These are phyloP conservation scores for Benincasa hispida DNA, from an alignment of 306 rosid genomes.

Conservation along the genomic window DNA sequence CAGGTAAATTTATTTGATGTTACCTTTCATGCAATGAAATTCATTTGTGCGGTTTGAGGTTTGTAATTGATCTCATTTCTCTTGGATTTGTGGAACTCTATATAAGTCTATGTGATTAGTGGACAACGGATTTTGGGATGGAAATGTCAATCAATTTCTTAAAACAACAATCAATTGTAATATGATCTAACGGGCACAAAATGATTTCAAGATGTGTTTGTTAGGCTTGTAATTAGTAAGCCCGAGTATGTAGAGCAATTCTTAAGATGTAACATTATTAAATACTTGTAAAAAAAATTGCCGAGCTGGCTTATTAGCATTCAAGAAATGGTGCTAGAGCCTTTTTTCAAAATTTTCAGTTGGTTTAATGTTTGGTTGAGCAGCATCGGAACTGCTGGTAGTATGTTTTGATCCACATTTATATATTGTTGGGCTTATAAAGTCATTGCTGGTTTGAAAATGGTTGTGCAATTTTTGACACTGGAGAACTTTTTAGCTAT, in stretches of 20 bases:
- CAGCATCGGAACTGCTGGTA: neutral
- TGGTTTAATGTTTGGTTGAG: no score
- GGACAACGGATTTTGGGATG: neutral
- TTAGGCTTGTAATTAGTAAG: neutral
- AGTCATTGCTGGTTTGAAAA: neutral
- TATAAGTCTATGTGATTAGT: neutral
- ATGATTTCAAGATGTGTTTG: neutral
- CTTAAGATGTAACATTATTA: neutral
- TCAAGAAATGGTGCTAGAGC: neutral
- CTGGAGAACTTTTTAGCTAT: neutral
- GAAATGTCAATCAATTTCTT: neutral
- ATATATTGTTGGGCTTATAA: neutral
- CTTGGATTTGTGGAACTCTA: neutral
- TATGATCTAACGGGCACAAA: neutral
- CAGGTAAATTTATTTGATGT: conserved; percentile 36
- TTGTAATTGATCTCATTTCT: neutral
- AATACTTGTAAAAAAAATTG: neutral
- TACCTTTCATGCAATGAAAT: no score
- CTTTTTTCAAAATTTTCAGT: no score
- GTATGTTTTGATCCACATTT: neutral
- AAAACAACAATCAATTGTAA: neutral
- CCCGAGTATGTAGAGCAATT: neutral
- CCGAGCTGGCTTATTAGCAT: neutral
- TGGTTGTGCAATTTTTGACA: neutral
- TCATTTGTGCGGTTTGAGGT: neutral